Conservation (phyloP, 257 asterid genomes). For the Verbascum thapsus region DNA sequence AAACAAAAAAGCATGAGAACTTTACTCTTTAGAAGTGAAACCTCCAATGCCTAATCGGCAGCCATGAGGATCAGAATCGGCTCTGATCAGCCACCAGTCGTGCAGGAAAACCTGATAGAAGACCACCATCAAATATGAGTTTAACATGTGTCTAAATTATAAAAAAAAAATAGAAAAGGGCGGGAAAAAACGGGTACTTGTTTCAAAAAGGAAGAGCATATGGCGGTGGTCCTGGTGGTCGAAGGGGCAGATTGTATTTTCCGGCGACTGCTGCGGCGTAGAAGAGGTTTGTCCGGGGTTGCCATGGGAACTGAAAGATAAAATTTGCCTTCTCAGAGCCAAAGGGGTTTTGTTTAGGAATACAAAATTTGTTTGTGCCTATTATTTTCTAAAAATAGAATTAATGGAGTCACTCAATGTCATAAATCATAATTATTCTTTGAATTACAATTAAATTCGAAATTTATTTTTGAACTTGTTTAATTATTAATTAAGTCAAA, state of each 20-base stretch:
- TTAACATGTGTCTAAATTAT: background rate
- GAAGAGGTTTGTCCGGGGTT: slow-evolving; percentile 10
- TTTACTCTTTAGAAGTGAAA: slow-evolving; percentile 40
- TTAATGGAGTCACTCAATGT: too few relatives aligned
- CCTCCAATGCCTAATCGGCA: slow-evolving; percentile 57
- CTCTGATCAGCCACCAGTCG: slow-evolving; percentile 69
- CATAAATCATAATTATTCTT: too few relatives aligned
- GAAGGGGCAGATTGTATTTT: slow-evolving; percentile 18
- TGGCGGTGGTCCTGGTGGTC: slow-evolving; percentile 18
- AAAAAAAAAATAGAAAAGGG: background rate
- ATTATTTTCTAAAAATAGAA: too few relatives aligned
- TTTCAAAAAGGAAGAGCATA: slow-evolving; percentile 23
- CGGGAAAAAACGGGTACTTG: slow-evolving; percentile 27
- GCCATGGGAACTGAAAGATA: slow-evolving; percentile 15
- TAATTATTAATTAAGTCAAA: too few relatives aligned
- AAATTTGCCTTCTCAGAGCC: slow-evolving; percentile 14
- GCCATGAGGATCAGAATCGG: slow-evolving; percentile 37
- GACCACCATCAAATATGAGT: slow-evolving; percentile 19
- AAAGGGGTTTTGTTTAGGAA: too few relatives aligned
- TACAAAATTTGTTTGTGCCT: too few relatives aligned
- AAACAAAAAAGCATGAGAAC: background rate
- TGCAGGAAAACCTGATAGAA: slow-evolving; percentile 39
- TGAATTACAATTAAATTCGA: too few relatives aligned
- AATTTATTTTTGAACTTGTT: too few relatives aligned
- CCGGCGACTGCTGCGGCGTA: slow-evolving; percentile 13